Percentiles rank a stretch among this genome's conserved stretches.
phyloP scores from a whole-genome alignment of 257 asterid species.

The Solanum sejunctum region DNA sequence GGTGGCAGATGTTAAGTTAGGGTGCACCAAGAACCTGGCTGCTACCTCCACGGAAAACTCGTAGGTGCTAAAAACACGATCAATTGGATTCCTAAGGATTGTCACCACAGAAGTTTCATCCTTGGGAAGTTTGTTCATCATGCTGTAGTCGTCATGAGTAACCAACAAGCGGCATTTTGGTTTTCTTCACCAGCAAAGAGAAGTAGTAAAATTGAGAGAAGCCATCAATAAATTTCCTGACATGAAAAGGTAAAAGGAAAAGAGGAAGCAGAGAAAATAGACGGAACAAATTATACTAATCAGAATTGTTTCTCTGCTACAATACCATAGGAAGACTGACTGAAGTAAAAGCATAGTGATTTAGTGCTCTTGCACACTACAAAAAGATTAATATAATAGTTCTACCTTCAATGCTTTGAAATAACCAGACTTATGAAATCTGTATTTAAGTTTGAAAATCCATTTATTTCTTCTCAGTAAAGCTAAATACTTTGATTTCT shows the following conservation, averaged over 20 bases:
- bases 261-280: not conserved
- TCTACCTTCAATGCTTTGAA: not conserved
- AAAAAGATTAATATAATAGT: not conserved
- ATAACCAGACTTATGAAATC: not conserved
- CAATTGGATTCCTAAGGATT: conserved; percentile 84
- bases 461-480: not conserved
- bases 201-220: conserved; percentile 6
- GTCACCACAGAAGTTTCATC: conserved; percentile 83
- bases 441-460: not conserved
- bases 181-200: conserved; percentile 46
- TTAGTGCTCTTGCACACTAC: not conserved
- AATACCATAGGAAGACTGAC: not conserved
- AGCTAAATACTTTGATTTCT: not conserved
- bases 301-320: not conserved
- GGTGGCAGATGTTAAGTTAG: conserved; percentile 75
- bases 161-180: conserved; percentile 65
- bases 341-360: not conserved
- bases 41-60: conserved; percentile 99
- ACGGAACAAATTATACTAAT: not conserved
- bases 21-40: conserved; percentile 84
- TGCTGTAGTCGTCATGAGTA: conserved; percentile 92
- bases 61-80: conserved; percentile 86
- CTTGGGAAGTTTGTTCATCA: conserved; percentile 71
- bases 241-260: not conserved
- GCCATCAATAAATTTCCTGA: not conserved